These are phyloP conservation scores for Phaeosphaeria sp. DNA, from an alignment of 2,329 filamentous ascomycete species.

Conservation along the genomic window DNA sequence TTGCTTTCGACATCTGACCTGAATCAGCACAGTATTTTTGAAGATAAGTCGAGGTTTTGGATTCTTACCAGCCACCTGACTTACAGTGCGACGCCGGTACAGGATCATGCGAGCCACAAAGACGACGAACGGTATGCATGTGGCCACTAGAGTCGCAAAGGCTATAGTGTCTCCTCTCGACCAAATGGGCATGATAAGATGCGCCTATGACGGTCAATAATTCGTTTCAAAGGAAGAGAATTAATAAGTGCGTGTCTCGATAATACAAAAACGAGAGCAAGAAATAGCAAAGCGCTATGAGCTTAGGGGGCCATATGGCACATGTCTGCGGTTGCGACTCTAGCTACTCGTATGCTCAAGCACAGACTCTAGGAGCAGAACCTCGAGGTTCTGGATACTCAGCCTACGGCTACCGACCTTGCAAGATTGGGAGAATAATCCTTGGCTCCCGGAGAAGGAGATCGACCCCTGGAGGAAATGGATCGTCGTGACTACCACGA, in stretches of 20 bases:
- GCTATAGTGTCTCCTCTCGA: constrained; percentile 11
- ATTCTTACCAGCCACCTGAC: too few species aligned
- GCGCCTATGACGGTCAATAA: neutral
- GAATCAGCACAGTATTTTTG: too few species aligned
- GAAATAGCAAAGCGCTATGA: neutral
- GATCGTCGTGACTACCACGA: too few species aligned
- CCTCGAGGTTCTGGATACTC: neutral
- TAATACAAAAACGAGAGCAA: neutral
- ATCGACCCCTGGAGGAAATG: neutral
- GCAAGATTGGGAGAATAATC: too few species aligned
- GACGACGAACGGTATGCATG: constrained; percentile 1
- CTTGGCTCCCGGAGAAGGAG: too few species aligned
- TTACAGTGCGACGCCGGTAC: neutral
- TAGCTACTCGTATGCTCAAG: neutral
- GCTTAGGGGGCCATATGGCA: neutral
- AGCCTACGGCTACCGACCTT: neutral
- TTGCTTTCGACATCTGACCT: neutral
- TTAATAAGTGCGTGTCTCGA: too few species aligned
- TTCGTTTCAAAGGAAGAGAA: too few species aligned
- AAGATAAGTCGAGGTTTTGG: too few species aligned
- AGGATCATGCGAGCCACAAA: neutral
- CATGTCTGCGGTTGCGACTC: neutral
- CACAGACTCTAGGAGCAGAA: neutral
- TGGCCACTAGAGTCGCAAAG: constrained; percentile 7
- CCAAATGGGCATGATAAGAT: constrained; percentile 5